These are phyloP conservation scores for Termitomyces sp. DNA, from an alignment of 768 basidiomycete genomes.

Conservation along the genomic window DNA sequence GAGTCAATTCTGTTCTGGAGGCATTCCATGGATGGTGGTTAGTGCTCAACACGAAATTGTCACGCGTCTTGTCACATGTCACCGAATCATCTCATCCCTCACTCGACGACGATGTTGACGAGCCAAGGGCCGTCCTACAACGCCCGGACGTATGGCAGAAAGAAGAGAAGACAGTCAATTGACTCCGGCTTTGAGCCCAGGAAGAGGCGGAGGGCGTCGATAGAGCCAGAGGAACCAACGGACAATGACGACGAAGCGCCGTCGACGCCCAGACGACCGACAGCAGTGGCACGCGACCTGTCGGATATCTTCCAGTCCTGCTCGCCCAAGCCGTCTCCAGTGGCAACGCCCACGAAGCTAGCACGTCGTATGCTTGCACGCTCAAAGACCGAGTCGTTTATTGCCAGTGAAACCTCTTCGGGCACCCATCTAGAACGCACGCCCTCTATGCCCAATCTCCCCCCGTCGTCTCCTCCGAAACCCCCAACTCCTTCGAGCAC, in stretches of 20 bases:
- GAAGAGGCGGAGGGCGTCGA: conserved; percentile 26
- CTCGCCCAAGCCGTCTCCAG: conserved; percentile 22
- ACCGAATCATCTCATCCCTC: background rate
- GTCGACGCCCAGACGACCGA: conserved; percentile 17
- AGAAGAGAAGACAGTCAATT: conserved; percentile 22
- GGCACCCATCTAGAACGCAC: conserved; percentile 25
- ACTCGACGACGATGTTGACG: conserved; percentile 7
- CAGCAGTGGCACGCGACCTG: conserved; percentile 35
- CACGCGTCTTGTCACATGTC: conserved; percentile 26
- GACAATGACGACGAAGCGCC: conserved; percentile 6
- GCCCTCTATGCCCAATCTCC: conserved; percentile 33
- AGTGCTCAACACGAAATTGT: conserved; percentile 28
- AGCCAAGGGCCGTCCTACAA: conserved; percentile 20
- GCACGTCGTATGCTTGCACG: conserved; percentile 73
- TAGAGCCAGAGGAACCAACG: conserved; percentile 4
- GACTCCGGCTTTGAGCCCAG: conserved; percentile 4
- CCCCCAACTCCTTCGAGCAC: conserved; percentile 18
- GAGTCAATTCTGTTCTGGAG: conserved; percentile 62
- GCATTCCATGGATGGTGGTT: conserved; percentile 42
- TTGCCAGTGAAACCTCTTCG: conserved; percentile 25
- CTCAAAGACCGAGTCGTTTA: conserved; percentile 59
- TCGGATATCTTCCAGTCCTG: conserved; percentile 42
- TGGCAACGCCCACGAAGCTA: conserved; percentile 38
- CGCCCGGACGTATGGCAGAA: conserved; percentile 35
- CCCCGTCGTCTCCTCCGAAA: conserved; percentile 23